phyloP scores from a whole-genome alignment of 331 rosid genomes.

The Dryas integrifolia region DNA sequence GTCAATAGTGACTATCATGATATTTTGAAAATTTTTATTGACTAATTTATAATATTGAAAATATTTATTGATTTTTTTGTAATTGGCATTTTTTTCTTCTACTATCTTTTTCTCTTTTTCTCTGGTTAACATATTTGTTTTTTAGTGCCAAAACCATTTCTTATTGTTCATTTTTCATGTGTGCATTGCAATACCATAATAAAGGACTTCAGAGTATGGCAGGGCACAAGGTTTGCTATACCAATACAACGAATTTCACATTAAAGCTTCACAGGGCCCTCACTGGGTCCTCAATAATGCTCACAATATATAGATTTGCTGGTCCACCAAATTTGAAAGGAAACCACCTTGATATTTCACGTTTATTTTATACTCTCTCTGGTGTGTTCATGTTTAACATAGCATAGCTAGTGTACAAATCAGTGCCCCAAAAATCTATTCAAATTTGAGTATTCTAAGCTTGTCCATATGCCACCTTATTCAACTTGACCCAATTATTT shows the following conservation, averaged over 20 bases:
- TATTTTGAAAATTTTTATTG: too few species aligned
- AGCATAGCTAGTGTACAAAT: not conserved
- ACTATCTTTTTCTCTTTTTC: not conserved
- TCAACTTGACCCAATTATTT: conserved; percentile 42
- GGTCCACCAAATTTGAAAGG: conserved; percentile 21
- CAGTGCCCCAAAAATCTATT: not conserved
- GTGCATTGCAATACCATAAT: not conserved
- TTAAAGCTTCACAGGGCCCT: conserved; percentile 16
- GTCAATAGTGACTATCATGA: too few species aligned
- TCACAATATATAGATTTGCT: not conserved
- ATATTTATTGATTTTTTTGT: not conserved
- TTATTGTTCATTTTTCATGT: not conserved
- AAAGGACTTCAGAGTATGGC: not conserved
- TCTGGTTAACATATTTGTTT: not conserved
- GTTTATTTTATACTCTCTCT: not conserved
- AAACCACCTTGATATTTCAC: not conserved
- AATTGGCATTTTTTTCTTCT: too few species aligned
- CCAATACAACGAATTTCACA: conserved; percentile 35
- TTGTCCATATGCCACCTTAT: conserved; percentile 36
- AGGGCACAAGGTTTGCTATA: conserved; percentile 11
- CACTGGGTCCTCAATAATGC: not conserved
- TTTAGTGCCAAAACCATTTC: conserved; percentile 5
- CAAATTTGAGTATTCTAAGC: conserved; percentile 24
- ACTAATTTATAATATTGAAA: too few species aligned
- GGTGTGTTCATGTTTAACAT: not conserved